phyloP scores from a whole-genome alignment of 2,329 filamentous ascomycete species.

The Fusarium continuum region DNA sequence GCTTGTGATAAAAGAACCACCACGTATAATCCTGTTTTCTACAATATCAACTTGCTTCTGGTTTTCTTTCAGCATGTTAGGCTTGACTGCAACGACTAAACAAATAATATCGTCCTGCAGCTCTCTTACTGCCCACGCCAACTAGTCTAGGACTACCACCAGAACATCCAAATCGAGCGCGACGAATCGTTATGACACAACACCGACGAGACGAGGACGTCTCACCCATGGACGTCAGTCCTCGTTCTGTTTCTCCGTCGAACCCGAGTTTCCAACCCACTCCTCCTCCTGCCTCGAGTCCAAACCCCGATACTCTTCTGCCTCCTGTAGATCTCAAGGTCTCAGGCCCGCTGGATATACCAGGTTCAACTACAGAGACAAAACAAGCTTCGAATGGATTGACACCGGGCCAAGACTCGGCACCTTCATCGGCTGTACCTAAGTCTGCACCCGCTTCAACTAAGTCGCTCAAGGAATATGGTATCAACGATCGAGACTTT shows the following conservation, averaged over 20 bases:
- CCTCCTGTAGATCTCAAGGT: conserved; percentile 34
- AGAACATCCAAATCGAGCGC: conserved; percentile 11
- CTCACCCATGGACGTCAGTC: conserved; percentile 34
- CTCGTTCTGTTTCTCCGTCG: conserved; percentile 35
- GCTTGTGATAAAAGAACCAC: conserved; percentile 4
- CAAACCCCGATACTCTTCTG: conserved; percentile 33
- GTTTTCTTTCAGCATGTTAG: conserved; percentile 39
- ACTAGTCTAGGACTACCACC: conserved; percentile 13
- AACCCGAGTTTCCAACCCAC: conserved; percentile 28
- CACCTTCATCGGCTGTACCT: conserved; percentile 25
- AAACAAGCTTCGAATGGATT: conserved; percentile 16
- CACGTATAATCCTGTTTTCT: neutral
- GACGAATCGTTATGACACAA: conserved; percentile 35
- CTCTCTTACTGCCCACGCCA: conserved; percentile 11
- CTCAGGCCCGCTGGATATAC: neutral
- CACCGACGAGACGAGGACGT: conserved; percentile 33
- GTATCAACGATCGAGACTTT: conserved; percentile 35
- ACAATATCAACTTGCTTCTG: conserved; percentile 1
- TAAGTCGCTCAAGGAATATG: conserved; percentile 37
- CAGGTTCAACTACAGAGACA: conserved; percentile 19
- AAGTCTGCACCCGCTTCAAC: conserved; percentile 37
- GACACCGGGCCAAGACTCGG: conserved; percentile 10
- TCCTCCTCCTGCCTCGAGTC: conserved; percentile 21
- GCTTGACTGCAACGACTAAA: conserved; percentile 18
- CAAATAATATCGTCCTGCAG: conserved; percentile 17